Evolutionary conservation across 2,329 filamentous ascomycete species (phyloP).

Genomic region (Alternaria gansuensis): DNA sequence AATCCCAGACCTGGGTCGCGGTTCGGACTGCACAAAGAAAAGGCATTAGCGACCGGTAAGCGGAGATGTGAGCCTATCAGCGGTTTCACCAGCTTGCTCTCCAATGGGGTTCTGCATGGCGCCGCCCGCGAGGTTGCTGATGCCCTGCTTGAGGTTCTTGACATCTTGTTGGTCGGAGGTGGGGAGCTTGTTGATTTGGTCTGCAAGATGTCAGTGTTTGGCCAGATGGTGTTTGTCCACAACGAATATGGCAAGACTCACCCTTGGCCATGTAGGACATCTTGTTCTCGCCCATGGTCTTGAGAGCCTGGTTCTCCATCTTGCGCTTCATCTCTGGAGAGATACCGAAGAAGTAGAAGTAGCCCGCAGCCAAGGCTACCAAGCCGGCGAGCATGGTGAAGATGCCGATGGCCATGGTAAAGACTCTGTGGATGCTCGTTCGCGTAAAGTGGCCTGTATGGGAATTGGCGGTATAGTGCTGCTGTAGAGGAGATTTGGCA

Average conservation of each 20-base stretch:
- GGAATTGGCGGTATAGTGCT: slow-evolving; percentile 11
- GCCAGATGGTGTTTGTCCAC: background rate
- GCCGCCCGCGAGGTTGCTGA: slow-evolving; percentile 50
- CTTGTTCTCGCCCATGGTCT: slow-evolving; percentile 64
- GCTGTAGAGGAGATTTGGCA: slow-evolving; percentile 9
- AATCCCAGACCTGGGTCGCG: slow-evolving; percentile 36
- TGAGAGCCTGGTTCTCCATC: slow-evolving; percentile 57
- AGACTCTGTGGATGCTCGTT: background rate
- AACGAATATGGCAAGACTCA: slow-evolving; percentile 18
- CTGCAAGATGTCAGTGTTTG: slow-evolving; percentile 34
- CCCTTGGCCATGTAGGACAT: slow-evolving; percentile 55
- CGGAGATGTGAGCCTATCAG: slow-evolving; percentile 47
- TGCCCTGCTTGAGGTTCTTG: slow-evolving; percentile 50
- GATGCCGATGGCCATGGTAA: slow-evolving; percentile 42
- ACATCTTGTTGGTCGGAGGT: slow-evolving; percentile 51
- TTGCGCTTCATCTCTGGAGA: slow-evolving; percentile 58
- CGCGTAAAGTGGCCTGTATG: slow-evolving; percentile 9
- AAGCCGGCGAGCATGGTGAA: slow-evolving; percentile 47
- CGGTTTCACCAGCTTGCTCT: slow-evolving; percentile 49
- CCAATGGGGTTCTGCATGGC: slow-evolving; percentile 49
- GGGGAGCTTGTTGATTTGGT: slow-evolving; percentile 53
- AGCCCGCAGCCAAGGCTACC: slow-evolving; percentile 47
- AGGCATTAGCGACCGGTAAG: slow-evolving; percentile 51
- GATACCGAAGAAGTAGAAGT: slow-evolving; percentile 60
- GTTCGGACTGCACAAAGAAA: slow-evolving; percentile 33